These are phyloP conservation scores for Meira nashicola DNA, from an alignment of 1,284 basidiomycete genomes.

Conservation along the genomic window DNA sequence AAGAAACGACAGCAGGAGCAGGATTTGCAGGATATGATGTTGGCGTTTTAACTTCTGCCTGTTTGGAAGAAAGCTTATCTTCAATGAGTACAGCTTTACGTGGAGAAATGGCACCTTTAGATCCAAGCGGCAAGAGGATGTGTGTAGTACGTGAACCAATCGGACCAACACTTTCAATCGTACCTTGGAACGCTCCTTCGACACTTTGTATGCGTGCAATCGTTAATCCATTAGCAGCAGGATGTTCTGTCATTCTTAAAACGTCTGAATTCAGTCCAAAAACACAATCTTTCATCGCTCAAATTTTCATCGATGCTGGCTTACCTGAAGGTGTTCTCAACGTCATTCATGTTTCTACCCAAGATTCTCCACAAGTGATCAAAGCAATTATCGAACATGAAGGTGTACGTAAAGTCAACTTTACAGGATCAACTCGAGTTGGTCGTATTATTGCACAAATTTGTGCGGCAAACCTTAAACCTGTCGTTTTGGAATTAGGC, in stretches of 20 bases:
- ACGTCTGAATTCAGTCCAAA: slow-evolving; percentile 62
- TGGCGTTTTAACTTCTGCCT: slow-evolving; percentile 19
- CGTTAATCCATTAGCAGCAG: slow-evolving; percentile 61
- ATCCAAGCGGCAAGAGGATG: slow-evolving; percentile 24
- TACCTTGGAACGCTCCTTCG: slow-evolving; percentile 37
- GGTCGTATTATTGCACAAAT: slow-evolving; percentile 80
- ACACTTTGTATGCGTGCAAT: slow-evolving; percentile 56
- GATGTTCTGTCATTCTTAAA: slow-evolving; percentile 65
- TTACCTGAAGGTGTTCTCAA: slow-evolving; percentile 64
- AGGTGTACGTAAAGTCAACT: slow-evolving; percentile 57
- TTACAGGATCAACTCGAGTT: slow-evolving; percentile 61
- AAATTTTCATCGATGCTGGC: slow-evolving; percentile 59
- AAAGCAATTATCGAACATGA: slow-evolving; percentile 62
- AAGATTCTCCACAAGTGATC: slow-evolving; percentile 57
- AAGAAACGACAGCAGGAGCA: slow-evolving; percentile 24
- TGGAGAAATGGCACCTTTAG: slow-evolving; percentile 21
- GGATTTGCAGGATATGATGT: slow-evolving; percentile 35
- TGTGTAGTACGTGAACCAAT: slow-evolving; percentile 29
- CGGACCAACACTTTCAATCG: slow-evolving; percentile 14
- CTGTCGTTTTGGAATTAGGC: slow-evolving; percentile 55
- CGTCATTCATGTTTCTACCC: slow-evolving; percentile 59
- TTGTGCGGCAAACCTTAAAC: slow-evolving; percentile 72
- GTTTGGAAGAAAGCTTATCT: slow-evolving; percentile 18
- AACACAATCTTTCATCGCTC: slow-evolving; percentile 58
- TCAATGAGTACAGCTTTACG: slow-evolving; percentile 25